Conservation (phyloP, 2,329 filamentous ascomycete species). For the Colletotrichum simmondsii region DNA sequence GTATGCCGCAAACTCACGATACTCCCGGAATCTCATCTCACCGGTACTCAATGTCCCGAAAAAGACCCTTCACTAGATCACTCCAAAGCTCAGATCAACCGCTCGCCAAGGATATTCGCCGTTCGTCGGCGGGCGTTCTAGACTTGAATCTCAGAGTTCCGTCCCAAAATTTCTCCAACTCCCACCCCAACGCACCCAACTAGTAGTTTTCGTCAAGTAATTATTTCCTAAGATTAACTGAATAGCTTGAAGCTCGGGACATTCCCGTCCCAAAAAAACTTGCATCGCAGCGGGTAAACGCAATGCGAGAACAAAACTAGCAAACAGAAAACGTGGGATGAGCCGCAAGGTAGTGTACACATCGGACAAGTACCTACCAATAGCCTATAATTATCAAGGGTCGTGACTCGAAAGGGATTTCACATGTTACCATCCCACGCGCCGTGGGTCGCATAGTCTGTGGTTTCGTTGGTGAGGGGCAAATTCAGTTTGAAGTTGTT, state of each 20-base stretch:
- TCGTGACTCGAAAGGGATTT: neutral
- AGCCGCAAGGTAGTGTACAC: conserved; percentile 18
- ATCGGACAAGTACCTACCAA: neutral
- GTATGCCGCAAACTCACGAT: neutral
- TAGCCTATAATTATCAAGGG: neutral
- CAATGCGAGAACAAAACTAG: neutral
- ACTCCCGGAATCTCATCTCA: no score
- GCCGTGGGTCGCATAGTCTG: neutral
- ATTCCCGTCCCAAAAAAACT: neutral
- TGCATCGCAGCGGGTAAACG: neutral
- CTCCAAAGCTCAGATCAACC: neutral
- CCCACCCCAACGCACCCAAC: neutral
- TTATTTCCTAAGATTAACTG: conserved; percentile 28
- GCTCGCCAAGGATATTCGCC: neutral
- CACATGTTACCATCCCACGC: conserved; percentile 10
- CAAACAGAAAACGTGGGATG: neutral
- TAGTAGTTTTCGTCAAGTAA: conserved; percentile 22
- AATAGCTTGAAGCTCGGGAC: neutral
- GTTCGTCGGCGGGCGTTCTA: neutral
- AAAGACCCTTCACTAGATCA: neutral
- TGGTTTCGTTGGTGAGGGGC: neutral
- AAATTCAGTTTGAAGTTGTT: neutral
- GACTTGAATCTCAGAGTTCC: neutral
- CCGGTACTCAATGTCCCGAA: neutral
- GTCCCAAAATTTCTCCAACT: neutral